A percentile compares a stretch with the other conserved stretches of the same genome.
phyloP scores from a whole-genome alignment of 2,329 filamentous ascomycete species.

The Pseudocercospora cruenta region DNA sequence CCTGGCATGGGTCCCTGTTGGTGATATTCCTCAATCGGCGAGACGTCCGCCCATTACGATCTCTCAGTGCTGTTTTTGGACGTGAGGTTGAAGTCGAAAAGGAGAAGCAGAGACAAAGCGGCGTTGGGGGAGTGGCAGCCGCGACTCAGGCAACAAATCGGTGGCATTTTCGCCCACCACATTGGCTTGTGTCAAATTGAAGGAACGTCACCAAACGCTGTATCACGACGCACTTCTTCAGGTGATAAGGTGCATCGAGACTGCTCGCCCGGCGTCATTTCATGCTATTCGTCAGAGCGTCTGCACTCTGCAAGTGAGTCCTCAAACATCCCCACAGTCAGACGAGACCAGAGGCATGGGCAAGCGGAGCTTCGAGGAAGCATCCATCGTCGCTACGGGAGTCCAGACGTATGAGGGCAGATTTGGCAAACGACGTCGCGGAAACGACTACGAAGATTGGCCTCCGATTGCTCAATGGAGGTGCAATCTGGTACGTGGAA shows the following conservation, averaged over 20 bases:
- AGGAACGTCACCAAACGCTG: background rate
- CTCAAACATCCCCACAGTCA: background rate
- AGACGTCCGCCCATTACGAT: background rate
- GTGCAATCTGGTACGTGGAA: conserved; percentile 44
- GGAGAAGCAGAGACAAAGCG: background rate
- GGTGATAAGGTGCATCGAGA: background rate
- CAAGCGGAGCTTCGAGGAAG: conserved; percentile 26
- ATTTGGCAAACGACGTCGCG: conserved; percentile 32
- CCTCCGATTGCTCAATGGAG: conserved; percentile 43
- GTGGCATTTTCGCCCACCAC: background rate
- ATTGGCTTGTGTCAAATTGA: background rate
- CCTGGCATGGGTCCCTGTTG: background rate
- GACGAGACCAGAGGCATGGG: conserved; percentile 18
- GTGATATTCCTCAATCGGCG: background rate
- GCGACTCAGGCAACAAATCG: background rate
- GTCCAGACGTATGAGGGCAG: conserved; percentile 31
- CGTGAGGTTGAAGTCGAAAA: background rate
- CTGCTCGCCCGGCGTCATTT: conserved; percentile 2
- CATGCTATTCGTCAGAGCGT: background rate
- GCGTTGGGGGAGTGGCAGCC: background rate
- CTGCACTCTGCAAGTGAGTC: conserved; percentile 6
- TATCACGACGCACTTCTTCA: conserved; percentile 10
- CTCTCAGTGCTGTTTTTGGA: background rate
- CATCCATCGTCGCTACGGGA: conserved; percentile 31
- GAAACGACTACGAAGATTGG: conserved; percentile 26